Evolutionary conservation across 1,284 basidiomycete species (phyloP).

Genomic region (Ustilago curta): DNA sequence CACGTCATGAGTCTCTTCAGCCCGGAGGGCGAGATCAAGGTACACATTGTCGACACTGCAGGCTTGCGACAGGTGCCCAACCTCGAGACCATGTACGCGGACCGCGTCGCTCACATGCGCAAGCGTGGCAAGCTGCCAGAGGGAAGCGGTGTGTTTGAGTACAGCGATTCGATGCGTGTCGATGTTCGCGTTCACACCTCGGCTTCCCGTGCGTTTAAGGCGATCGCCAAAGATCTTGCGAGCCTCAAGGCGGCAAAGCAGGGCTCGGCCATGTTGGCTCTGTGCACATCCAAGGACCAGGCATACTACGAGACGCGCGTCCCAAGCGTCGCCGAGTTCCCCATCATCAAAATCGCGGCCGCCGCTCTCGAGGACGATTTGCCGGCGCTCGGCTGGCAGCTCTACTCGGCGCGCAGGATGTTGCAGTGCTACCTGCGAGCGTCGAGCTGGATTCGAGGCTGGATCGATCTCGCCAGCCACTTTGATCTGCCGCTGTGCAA

Average conservation of each 20-base stretch:
- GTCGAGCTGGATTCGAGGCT: constrained; percentile 83
- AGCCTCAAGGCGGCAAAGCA: constrained; percentile 75
- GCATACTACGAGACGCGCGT: constrained; percentile 84
- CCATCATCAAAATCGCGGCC: constrained; percentile 86
- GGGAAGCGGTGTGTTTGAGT: constrained; percentile 73
- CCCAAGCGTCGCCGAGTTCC: constrained; percentile 81
- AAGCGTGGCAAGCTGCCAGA: constrained; percentile 52
- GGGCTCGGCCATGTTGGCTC: constrained; percentile 78
- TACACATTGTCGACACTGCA: constrained; percentile 92
- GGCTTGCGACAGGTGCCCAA: constrained; percentile 84
- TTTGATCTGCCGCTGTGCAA: constrained; percentile 92
- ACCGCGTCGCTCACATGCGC: constrained; percentile 72
- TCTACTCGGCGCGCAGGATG: constrained; percentile 76
- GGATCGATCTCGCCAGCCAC: constrained; percentile 85
- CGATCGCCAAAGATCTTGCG: constrained; percentile 87
- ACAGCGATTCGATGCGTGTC: constrained; percentile 80
- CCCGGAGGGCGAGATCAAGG: constrained; percentile 73
- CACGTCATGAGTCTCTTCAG: constrained; percentile 93
- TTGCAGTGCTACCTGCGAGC: constrained; percentile 83
- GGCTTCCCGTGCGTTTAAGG: constrained; percentile 83
- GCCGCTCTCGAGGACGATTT: constrained; percentile 78
- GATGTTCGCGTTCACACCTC: constrained; percentile 81
- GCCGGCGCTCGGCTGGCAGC: constrained; percentile 73
- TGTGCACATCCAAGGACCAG: constrained; percentile 87
- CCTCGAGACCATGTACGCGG: constrained; percentile 79